phyloP scores from a whole-genome alignment of 2,329 filamentous ascomycete species.

The Colletotrichum musae region DNA sequence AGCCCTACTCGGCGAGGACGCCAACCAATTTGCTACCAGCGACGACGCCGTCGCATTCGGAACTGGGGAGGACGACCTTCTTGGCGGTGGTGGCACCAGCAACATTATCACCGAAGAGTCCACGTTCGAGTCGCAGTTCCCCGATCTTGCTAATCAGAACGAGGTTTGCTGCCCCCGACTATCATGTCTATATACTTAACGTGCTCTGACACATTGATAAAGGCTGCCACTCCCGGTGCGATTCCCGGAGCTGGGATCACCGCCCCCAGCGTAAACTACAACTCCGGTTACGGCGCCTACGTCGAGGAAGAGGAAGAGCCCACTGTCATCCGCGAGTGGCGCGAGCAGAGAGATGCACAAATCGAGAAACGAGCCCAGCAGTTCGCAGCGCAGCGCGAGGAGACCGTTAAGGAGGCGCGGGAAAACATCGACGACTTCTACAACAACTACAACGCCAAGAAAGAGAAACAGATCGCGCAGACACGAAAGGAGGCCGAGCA shows the following conservation, averaged over 20 bases:
- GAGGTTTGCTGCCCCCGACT: slow-evolving; percentile 66
- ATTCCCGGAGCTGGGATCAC: slow-evolving; percentile 87
- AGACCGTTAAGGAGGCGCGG: slow-evolving; percentile 90
- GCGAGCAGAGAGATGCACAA: slow-evolving; percentile 86
- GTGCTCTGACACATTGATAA: slow-evolving; percentile 50
- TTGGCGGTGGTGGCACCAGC: slow-evolving; percentile 75
- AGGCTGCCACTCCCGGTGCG: slow-evolving; percentile 80
- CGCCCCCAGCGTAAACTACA: slow-evolving; percentile 75
- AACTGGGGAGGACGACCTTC: slow-evolving; percentile 78
- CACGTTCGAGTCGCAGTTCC: slow-evolving; percentile 90
- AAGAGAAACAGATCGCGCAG: slow-evolving; percentile 92
- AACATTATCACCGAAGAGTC: slow-evolving; percentile 56
- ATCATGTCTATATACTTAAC: not conserved
- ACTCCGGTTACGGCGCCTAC: slow-evolving; percentile 72
- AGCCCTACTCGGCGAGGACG: slow-evolving; percentile 91
- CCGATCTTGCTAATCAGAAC: slow-evolving; percentile 78
- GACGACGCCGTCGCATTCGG: slow-evolving; percentile 79
- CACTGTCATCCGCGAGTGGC: slow-evolving; percentile 92
- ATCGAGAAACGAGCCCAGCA: slow-evolving; percentile 88
- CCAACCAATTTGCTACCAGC: slow-evolving; percentile 86
- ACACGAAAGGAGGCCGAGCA: slow-evolving; percentile 93
- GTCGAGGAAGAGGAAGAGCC: slow-evolving; percentile 81
- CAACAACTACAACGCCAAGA: slow-evolving; percentile 98
- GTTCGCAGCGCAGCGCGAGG: slow-evolving; percentile 84
- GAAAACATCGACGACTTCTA: slow-evolving; percentile 99